A percentile compares a stretch with the other conserved stretches of the same genome.
Conservation (phyloP, 345 rosid genomes). For the Erucastrum elatum region DNA sequence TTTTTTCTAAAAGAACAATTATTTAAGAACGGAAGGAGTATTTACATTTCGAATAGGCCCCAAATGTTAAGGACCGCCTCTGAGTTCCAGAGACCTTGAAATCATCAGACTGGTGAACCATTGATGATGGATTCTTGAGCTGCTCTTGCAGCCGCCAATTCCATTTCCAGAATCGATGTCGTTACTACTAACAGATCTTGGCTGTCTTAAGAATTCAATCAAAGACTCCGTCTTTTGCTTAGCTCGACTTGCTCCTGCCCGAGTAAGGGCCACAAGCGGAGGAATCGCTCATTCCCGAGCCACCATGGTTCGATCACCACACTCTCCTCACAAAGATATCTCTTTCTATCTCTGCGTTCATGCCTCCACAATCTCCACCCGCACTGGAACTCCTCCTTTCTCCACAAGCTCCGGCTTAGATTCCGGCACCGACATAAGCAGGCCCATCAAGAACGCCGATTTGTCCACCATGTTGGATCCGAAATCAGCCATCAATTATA, state of each 20-base stretch:
- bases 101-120: too few relatives aligned
- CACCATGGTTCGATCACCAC: conserved; percentile 65
- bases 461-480: conserved; percentile 97
- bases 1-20: too few relatives aligned
- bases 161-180: too few relatives aligned
- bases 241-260: conserved; percentile 84
- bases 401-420: conserved; percentile 71
- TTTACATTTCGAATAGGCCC: too few relatives aligned
- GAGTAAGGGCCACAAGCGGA: conserved; percentile 79
- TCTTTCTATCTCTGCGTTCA: conserved; percentile 91
- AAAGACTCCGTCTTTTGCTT: conserved; percentile 86
- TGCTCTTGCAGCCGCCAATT: too few relatives aligned
- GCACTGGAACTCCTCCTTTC: conserved; percentile 88
- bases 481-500: conserved; percentile 93
- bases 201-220: conserved; percentile 80
- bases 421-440: conserved; percentile 57
- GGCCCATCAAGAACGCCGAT: conserved; percentile 67
- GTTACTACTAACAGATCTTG: conserved; percentile 71
- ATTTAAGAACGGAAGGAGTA: too few relatives aligned
- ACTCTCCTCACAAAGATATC: conserved; percentile 76
- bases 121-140: too few relatives aligned
- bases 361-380: conserved; percentile 82
- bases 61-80: too few relatives aligned
- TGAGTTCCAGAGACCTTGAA: too few relatives aligned
- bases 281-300: conserved; percentile 95